phyloP scores from a whole-genome alignment of 352 stramenopile genomes.

The Globisporangium nunn region DNA sequence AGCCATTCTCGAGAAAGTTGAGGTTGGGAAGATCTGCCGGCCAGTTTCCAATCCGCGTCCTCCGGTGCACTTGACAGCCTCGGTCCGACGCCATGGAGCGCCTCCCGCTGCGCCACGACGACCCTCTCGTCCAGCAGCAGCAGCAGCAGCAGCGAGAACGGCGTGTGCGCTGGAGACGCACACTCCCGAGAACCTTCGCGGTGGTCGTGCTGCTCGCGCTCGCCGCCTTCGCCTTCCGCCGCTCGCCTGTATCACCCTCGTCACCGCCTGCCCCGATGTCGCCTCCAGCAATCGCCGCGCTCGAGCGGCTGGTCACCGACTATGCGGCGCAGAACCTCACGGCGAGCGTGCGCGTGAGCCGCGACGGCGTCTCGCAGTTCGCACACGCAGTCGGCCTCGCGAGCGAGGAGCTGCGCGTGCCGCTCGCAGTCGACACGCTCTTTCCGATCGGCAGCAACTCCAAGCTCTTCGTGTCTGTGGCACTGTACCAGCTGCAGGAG shows the following conservation, averaged over 20 bases:
- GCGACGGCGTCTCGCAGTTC: slow-evolving; percentile 37
- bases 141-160: neutral
- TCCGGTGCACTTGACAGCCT: too few species aligned
- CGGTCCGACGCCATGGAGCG: slow-evolving; percentile 1
- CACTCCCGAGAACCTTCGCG: neutral
- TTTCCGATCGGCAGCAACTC: slow-evolving; percentile 55
- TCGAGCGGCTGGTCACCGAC: neutral
- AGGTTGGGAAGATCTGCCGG: too few species aligned
- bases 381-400: slow-evolving; percentile 28
- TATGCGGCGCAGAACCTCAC: slow-evolving; percentile 22
- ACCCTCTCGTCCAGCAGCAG: neutral
- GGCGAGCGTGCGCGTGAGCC: slow-evolving; percentile 31
- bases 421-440: slow-evolving; percentile 30
- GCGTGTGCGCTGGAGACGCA: neutral
- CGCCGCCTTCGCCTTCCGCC: neutral
- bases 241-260: neutral
- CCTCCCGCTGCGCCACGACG: slow-evolving; percentile 3
- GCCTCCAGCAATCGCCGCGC: neutral
- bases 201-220: neutral
- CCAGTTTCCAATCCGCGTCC: neutral
- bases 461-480: slow-evolving; percentile 42
- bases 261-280: too few species aligned
- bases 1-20: too few species aligned
- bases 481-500: slow-evolving; percentile 56
- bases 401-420: slow-evolving; percentile 32